phyloP scores from a whole-genome alignment of 495 filamentous ascomycete genomes.

The Neurospora hispaniola region DNA sequence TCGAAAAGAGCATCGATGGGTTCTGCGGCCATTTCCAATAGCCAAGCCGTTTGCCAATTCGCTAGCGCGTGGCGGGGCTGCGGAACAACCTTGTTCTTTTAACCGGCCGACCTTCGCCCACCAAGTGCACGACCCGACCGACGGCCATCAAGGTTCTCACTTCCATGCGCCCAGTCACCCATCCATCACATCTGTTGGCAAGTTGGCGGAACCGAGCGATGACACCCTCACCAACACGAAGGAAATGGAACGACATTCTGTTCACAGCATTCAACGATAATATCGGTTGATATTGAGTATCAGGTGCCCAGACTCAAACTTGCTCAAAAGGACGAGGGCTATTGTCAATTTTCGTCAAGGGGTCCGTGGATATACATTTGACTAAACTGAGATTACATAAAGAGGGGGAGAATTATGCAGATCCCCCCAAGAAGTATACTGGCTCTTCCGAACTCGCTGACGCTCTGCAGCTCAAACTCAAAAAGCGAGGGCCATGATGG shows the following conservation, averaged over 20 bases:
- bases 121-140: neutral
- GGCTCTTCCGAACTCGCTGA: neutral
- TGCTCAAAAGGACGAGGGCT: neutral
- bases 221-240: constrained; percentile 11
- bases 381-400: neutral
- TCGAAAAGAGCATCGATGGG: neutral
- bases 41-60: neutral
- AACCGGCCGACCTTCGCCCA: neutral
- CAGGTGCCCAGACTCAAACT: neutral
- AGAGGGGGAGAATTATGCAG: neutral
- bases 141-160: neutral
- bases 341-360: neutral
- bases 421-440: neutral
- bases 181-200: neutral
- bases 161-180: neutral
- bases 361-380: neutral
- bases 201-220: neutral
- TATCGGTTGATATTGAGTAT: neutral
- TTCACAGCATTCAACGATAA: neutral
- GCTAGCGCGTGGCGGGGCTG: neutral
- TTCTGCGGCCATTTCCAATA: neutral
- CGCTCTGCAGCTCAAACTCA: neutral
- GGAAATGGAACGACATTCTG: neutral
- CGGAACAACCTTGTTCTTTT: neutral
- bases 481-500: neutral